Base-by-base conservation (phyloP, 345 rosid genomes). In the Boechera stricta region DNA sequence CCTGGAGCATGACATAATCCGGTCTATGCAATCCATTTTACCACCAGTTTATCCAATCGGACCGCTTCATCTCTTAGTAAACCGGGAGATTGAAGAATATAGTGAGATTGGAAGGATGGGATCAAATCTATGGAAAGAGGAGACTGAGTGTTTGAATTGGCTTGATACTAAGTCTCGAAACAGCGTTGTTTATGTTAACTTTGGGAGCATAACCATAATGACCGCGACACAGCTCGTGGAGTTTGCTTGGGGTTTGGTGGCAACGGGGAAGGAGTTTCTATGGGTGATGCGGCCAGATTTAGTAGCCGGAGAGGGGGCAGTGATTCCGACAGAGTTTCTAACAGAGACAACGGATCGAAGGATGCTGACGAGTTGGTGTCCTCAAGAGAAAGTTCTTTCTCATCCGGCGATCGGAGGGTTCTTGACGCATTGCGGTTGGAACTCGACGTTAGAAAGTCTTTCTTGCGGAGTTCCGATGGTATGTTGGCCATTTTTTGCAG, bases 341-440 rank as follows among this genome's bases (percentile, higher is more conserved):
- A 53, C 6, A 0, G 81, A 81, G 47, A 88, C 84, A 3, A 52
- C 31, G 32, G 83, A 65, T 2, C 66, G 88, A 39, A 78, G 90
- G 5, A 8, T 82, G 6, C 2, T 88, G 26, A 45, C 84, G 6
- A 79, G 75, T 38, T 88, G 92, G 90, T 86, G 90, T 53, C 85
- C 88, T 0, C 92, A 88, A 7, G 86, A 83, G 57, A 56, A 73
- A 61, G 85, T 88, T 21, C 72, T 88, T 5, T 75, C 38, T 33
- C 88, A 88, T 69, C 85, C 84, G 3, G 59, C 90, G 0, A 11
- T 85, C 0, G 88, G 88, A 1, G 90, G 86, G 24, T 83, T 86
- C 70, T 78, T 88, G 39, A 86, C 88, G 0, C 92, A 88, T 15
- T 71, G 77, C 11, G 90, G 92, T 9, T 88, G 92, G 92, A 88